phyloP scores from a whole-genome alignment of 768 basidiomycete species.

The Termitomyces heimii region DNA sequence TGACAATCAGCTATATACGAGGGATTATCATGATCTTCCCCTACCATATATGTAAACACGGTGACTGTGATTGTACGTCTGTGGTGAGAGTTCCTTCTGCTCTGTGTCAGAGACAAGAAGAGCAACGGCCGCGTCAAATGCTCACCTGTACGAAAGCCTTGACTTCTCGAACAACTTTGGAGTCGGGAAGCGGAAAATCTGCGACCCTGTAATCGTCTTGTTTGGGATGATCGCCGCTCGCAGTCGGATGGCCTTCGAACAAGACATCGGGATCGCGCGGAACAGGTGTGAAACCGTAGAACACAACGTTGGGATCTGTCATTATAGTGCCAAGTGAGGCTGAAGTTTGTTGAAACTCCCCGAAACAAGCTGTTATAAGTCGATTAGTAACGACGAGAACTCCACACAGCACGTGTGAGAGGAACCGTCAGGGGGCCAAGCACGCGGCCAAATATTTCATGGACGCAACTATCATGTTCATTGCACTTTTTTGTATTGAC shows the following conservation, averaged over 20 bases:
- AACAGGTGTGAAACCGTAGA: conserved; percentile 45
- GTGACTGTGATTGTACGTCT: conserved; percentile 43
- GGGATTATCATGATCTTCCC: conserved; percentile 1
- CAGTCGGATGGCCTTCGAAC: conserved; percentile 39
- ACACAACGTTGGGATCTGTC: conserved; percentile 20
- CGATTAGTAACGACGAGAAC: not conserved
- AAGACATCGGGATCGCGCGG: conserved; percentile 42
- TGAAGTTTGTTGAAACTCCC: not conserved
- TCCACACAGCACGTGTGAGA: not conserved
- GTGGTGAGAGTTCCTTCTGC: conserved; percentile 36
- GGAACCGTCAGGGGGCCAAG: not conserved
- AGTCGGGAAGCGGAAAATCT: conserved; percentile 39
- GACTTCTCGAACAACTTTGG: conserved; percentile 30
- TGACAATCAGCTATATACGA: not conserved
- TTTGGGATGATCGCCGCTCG: conserved; percentile 33
- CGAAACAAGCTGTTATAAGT: not conserved
- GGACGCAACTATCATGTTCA: not conserved
- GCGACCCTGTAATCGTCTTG: conserved; percentile 31
- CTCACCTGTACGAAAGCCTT: conserved; percentile 33
- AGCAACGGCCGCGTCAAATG: not conserved
- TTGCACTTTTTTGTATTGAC: not conserved
- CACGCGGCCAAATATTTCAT: not conserved
- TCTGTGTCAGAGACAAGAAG: not conserved
- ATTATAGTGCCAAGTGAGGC: conserved; percentile 9
- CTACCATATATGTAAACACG: conserved; percentile 46